Evolutionary conservation across 768 basidiomycete species (phyloP).

Genomic region (Termitomyces sp.): DNA sequence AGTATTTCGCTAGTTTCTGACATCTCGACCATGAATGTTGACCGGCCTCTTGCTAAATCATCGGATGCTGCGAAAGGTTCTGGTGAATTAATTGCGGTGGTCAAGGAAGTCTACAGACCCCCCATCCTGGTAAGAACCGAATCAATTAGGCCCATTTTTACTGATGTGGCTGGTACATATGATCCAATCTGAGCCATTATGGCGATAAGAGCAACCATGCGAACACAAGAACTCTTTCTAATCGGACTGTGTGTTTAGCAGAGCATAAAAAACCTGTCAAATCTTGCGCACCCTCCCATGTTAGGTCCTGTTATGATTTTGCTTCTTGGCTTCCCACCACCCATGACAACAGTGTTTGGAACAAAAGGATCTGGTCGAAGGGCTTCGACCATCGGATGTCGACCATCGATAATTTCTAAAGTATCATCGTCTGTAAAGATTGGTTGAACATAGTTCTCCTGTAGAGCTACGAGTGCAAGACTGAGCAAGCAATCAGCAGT

Average conservation of each 20-base stretch:
- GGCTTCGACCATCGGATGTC: conserved; percentile 91
- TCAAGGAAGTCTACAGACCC: conserved; percentile 35
- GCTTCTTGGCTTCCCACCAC: conserved; percentile 41
- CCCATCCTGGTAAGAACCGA: conserved; percentile 88
- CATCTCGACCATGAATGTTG: conserved; percentile 98
- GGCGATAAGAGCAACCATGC: conserved; percentile 72
- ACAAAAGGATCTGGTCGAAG: conserved; percentile 78
- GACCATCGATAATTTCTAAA: conserved; percentile 74
- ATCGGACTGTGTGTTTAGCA: neutral
- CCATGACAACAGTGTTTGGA: conserved; percentile 72
- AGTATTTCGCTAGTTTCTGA: conserved; percentile 90
- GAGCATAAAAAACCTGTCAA: neutral
- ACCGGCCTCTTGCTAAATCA: conserved; percentile 79
- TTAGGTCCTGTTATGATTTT: conserved; percentile 83
- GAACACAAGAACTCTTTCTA: conserved; percentile 80
- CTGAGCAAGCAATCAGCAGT: conserved; percentile 83
- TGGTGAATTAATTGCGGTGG: neutral
- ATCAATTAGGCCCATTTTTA: conserved; percentile 76
- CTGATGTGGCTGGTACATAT: conserved; percentile 79
- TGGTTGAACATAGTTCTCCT: conserved; percentile 74
- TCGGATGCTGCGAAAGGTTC: conserved; percentile 59
- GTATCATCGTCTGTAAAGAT: conserved; percentile 59
- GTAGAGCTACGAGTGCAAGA: conserved; percentile 73
- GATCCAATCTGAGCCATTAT: conserved; percentile 92
- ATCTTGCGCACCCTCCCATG: conserved; percentile 58